These are phyloP conservation scores for Emmonsia crescens DNA, from an alignment of 2,329 filamentous ascomycete genomes.

Conservation along the genomic window DNA sequence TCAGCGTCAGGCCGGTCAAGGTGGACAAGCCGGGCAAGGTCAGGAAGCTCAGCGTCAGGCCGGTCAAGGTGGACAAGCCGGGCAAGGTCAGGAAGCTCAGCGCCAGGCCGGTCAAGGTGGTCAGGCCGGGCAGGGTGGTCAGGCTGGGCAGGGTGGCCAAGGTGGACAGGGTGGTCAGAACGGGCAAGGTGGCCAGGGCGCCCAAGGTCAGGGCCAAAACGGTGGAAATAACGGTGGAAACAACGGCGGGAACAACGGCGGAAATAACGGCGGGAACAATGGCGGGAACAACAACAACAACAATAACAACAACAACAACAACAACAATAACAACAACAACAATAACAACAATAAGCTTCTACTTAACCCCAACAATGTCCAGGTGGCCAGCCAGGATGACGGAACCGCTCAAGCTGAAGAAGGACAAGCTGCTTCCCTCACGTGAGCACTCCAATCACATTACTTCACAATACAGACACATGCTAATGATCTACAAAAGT, in stretches of 20 bases:
- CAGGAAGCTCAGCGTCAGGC: background rate
- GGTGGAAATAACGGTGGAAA: slow-evolving; percentile 3
- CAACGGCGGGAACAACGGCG: background rate
- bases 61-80: background rate
- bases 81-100: background rate
- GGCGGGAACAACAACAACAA: slow-evolving; percentile 4
- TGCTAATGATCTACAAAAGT: slow-evolving; percentile 20
- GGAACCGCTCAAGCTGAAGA: slow-evolving; percentile 20
- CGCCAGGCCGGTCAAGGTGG: background rate
- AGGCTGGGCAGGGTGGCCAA: slow-evolving; percentile 2
- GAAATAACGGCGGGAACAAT: background rate
- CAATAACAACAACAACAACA: slow-evolving; percentile 13
- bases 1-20: background rate
- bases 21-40: background rate
- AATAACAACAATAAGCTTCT: slow-evolving; percentile 15
- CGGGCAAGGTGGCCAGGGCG: background rate
- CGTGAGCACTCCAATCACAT: slow-evolving; percentile 24
- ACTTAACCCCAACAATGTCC: slow-evolving; percentile 33
- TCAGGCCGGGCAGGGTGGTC: background rate
- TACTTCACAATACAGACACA: background rate
- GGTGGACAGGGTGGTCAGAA: slow-evolving; percentile 5
- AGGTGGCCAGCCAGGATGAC: slow-evolving; percentile 22
- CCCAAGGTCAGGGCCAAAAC: background rate
- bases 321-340: slow-evolving; percentile 8
- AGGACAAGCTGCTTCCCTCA: slow-evolving; percentile 37